Evolutionary conservation across 2,329 filamentous ascomycete genomes (phyloP).

Genomic region (Alternaria solani): DNA sequence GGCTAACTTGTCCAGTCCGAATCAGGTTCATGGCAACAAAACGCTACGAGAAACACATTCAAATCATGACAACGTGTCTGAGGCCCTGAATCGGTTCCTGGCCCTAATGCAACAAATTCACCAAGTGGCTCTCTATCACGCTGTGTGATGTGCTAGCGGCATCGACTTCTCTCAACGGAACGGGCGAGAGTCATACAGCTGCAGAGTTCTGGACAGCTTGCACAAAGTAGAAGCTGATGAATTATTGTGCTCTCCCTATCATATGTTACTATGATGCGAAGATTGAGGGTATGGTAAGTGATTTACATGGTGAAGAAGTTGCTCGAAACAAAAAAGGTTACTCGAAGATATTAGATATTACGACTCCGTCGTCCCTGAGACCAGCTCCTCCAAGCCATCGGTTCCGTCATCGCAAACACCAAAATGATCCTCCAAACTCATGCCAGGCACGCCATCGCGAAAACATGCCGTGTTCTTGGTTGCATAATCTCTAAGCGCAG

Average conservation of each 20-base stretch:
- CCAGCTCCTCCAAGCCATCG: constrained; percentile 11
- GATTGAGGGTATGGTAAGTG: neutral
- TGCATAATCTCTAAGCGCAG: constrained; percentile 23
- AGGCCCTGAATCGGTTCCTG: neutral
- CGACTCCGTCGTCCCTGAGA: neutral
- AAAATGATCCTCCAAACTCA: constrained; percentile 13
- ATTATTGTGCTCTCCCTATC: too few relatives aligned
- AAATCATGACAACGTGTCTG: neutral
- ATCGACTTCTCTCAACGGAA: neutral
- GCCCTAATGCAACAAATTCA: neutral
- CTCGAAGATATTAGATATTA: neutral
- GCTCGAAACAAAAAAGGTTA: neutral
- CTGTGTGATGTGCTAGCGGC: neutral
- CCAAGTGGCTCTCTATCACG: neutral
- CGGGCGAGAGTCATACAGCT: neutral
- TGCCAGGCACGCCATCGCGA: constrained; percentile 22
- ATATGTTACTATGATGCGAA: too few relatives aligned
- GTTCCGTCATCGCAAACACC: constrained; percentile 13
- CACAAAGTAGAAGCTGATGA: neutral
- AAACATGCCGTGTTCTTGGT: constrained; percentile 39
- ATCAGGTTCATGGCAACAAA: neutral
- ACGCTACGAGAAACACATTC: neutral
- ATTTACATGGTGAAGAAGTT: neutral
- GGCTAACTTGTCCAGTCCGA: neutral
- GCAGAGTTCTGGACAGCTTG: neutral